Conservation (phyloP, 75 land plant genomes). For the Sequoiadendron giganteum region DNA sequence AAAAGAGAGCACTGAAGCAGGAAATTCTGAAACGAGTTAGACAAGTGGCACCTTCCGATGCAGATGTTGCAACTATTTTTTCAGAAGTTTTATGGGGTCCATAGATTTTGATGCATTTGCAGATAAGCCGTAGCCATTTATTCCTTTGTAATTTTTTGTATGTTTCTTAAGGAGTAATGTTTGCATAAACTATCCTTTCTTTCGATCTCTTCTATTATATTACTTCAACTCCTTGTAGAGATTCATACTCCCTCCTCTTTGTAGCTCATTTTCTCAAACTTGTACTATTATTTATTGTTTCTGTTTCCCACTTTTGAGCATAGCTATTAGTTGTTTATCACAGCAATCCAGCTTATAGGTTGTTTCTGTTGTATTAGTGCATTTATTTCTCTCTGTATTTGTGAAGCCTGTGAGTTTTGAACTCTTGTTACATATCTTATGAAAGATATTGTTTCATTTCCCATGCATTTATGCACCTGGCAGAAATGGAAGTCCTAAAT, state of each 20-base stretch:
- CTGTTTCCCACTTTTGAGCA: not conserved
- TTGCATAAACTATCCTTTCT: not conserved
- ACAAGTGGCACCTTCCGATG: constrained; percentile 40
- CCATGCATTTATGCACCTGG: not conserved
- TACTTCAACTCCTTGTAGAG: not conserved
- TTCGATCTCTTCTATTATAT: not conserved
- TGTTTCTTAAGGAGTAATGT: not conserved
- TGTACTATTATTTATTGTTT: constrained; percentile 2
- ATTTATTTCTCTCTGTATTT: constrained; percentile 1
- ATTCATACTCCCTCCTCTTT: not conserved
- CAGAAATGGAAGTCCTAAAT: not conserved
- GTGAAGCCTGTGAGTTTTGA: not conserved
- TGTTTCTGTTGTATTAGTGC: not conserved
- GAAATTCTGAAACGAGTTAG: constrained; percentile 46
- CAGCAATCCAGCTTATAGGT: not conserved
- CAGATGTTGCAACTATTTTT: constrained; percentile 50
- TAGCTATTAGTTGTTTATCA: not conserved
- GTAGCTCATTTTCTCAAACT: not conserved
- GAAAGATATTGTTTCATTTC: not conserved
- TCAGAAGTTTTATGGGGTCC: constrained; percentile 74
- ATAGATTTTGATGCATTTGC: not conserved
- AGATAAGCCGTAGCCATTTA: not conserved
- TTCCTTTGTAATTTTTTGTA: not conserved
- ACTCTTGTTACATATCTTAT: not conserved
- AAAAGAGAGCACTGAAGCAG: constrained; percentile 54